Evolutionary conservation across 2,329 filamentous ascomycete species (phyloP).

Genomic region (Amesomyces nigricolor): DNA sequence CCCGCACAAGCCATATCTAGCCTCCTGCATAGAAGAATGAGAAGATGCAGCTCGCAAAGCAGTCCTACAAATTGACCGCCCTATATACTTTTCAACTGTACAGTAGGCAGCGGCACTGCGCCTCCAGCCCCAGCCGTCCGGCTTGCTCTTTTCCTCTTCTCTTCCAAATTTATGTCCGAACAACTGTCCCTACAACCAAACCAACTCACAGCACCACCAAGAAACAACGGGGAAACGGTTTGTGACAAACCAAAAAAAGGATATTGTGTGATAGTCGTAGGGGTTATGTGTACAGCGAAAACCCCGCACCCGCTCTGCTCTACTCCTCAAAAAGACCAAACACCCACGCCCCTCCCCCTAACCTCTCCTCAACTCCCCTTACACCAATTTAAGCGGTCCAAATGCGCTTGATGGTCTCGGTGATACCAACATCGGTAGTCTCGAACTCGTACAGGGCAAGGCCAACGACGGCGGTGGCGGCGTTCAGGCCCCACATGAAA

Average conservation of each 20-base stretch:
- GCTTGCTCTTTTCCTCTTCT: not conserved
- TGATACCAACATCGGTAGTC: conserved; percentile 95
- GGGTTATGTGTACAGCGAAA: conserved; percentile 11
- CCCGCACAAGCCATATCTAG: not conserved
- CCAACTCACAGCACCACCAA: conserved; percentile 1
- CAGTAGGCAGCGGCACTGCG: conserved; percentile 6
- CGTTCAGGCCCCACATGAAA: conserved; percentile 74
- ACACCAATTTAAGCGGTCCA: conserved; percentile 65
- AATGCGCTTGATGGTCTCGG: conserved; percentile 79
- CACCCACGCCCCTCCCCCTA: not conserved
- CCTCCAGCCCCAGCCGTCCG: not conserved
- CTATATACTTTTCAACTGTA: conserved; percentile 14
- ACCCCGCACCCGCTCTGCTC: conserved; percentile 4
- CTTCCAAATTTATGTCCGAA: not conserved
- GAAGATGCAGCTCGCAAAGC: not conserved
- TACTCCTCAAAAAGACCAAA: not conserved
- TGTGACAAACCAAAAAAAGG: conserved; percentile 4
- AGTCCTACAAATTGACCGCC: conserved; percentile 7
- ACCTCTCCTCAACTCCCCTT: not conserved
- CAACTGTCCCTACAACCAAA: not conserved
- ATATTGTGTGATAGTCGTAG: conserved; percentile 13
- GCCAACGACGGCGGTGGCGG: conserved; percentile 72
- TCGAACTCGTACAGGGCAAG: conserved; percentile 96
- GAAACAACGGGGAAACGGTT: conserved; percentile 13
- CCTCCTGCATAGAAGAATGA: not conserved